Percentiles rank a stretch among this genome's conserved stretches.
Evolutionary conservation across 2,329 filamentous ascomycete genomes (phyloP).

Genomic region (Microcera coccophila): DNA sequence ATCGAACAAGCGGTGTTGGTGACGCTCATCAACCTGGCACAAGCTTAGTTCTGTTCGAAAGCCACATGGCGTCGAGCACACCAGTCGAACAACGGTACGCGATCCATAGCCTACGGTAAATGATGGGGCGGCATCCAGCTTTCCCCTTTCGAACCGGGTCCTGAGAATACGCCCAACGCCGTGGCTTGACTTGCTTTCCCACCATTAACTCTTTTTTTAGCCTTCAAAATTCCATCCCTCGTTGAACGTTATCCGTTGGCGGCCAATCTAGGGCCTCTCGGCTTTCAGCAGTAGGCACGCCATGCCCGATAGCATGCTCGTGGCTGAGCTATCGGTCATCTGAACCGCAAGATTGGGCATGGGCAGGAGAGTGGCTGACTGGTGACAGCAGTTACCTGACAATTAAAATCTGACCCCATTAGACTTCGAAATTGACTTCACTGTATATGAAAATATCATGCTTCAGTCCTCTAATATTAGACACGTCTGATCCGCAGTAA

Average conservation of each 20-base stretch:
- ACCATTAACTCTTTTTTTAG: neutral
- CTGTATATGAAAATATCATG: neutral
- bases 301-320: slow-evolving; percentile 14
- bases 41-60: neutral
- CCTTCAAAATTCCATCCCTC: neutral
- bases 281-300: neutral
- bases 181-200: neutral
- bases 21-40: slow-evolving; percentile 1
- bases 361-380: neutral
- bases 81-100: slow-evolving; percentile 11
- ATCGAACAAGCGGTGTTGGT: too few relatives aligned
- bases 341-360: neutral
- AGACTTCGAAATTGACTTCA: neutral
- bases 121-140: slow-evolving; percentile 1
- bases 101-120: slow-evolving; percentile 21
- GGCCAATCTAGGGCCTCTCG: neutral
- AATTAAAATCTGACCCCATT: neutral
- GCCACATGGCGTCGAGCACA: slow-evolving; percentile 5
- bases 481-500: too few relatives aligned
- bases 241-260: slow-evolving; percentile 1
- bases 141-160: slow-evolving; percentile 10
- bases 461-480: too few relatives aligned
- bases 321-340: slow-evolving; percentile 15
- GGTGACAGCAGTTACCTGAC: neutral
- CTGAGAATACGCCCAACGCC: neutral